A percentile compares a stretch with the other conserved stretches of the same genome.
Conservation (phyloP, 805 yeast species). For the Saccharomycopsis babjevae region DNA sequence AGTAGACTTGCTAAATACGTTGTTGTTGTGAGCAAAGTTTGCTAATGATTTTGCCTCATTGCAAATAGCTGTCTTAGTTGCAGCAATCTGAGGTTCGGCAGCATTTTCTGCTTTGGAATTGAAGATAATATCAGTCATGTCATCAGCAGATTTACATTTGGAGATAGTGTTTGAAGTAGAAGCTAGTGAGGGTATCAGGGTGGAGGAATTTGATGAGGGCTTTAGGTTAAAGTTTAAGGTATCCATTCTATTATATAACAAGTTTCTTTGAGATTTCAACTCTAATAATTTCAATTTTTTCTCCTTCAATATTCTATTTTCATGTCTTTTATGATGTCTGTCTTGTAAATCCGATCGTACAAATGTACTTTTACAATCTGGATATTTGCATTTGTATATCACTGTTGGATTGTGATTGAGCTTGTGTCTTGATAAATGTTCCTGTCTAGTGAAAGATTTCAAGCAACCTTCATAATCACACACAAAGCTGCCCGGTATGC, state of each 20-base stretch:
- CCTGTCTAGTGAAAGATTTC: slow-evolving; percentile 49
- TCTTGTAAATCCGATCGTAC: slow-evolving; percentile 48
- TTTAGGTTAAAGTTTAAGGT: slow-evolving; percentile 9
- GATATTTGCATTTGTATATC: slow-evolving; percentile 41
- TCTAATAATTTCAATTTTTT: slow-evolving; percentile 18
- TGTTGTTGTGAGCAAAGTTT: background rate
- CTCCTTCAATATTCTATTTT: slow-evolving; percentile 23
- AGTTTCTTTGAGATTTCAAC: slow-evolving; percentile 19
- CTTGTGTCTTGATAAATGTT: slow-evolving; percentile 55
- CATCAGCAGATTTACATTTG: background rate
- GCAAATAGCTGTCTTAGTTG: background rate
- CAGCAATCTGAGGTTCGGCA: background rate
- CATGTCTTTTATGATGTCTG: slow-evolving; percentile 38
- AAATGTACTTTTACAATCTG: slow-evolving; percentile 48
- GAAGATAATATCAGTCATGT: background rate
- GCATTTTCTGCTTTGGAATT: background rate
- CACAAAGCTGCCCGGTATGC: slow-evolving; percentile 23
- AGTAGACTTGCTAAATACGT: background rate
- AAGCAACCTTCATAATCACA: slow-evolving; percentile 42
- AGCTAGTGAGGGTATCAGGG: background rate
- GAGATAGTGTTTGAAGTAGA: background rate
- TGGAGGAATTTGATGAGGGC: background rate
- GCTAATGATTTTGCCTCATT: background rate
- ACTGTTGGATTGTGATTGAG: slow-evolving; percentile 49
- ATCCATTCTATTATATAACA: slow-evolving; percentile 13